phyloP scores from a whole-genome alignment of 2,329 filamentous ascomycete species.

The Meredithiella fracta region DNA sequence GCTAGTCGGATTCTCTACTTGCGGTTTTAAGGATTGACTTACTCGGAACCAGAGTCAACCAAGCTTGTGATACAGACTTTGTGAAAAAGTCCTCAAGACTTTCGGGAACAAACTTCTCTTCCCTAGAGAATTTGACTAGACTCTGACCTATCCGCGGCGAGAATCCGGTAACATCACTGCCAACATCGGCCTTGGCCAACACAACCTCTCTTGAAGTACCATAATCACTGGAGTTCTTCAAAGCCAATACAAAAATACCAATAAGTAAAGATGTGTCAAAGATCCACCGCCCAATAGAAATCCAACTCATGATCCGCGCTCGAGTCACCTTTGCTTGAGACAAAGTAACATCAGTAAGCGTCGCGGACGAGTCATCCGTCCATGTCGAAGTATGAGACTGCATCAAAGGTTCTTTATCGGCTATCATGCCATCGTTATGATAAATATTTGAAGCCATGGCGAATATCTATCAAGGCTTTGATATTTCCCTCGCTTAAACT shows the following conservation, averaged over 20 bases:
- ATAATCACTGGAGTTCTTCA: background rate
- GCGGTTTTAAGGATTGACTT: background rate
- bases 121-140: conserved; percentile 23
- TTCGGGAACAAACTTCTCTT: conserved; percentile 24
- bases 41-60: conserved; percentile 26
- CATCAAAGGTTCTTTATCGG: background rate
- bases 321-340: background rate
- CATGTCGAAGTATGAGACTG: background rate
- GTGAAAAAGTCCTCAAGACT: conserved; percentile 26
- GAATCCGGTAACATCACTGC: conserved; percentile 26
- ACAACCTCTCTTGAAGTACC: background rate
- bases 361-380: background rate
- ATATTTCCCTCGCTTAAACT: no score
- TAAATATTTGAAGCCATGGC: background rate
- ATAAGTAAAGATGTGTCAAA: conserved; percentile 1
- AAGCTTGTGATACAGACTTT: conserved; percentile 20
- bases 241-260: conserved; percentile 1
- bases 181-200: background rate
- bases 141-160: conserved; percentile 25
- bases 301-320: background rate
- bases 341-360: background rate
- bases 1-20: background rate
- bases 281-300: conserved; percentile 3
- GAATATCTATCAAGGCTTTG: background rate
- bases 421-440: background rate